Evolutionary conservation across 176 grass and related monocot genomes (phyloP), one percentile per base, ranked within the genome.

Genomic region (Saccharum officinarum): DNA sequence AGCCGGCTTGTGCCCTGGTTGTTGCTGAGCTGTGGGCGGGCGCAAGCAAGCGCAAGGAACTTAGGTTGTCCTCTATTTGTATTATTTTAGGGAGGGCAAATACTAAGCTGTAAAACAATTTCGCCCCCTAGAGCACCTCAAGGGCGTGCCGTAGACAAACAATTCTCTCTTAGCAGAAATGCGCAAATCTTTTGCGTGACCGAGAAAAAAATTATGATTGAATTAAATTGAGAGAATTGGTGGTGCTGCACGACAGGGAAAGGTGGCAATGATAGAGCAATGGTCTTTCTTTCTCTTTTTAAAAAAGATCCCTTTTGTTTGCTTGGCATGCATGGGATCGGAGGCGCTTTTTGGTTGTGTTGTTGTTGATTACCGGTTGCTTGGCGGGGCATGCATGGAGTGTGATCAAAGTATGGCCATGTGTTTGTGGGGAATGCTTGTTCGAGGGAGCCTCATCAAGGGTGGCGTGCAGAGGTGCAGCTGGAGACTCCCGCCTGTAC

Each of bases 281-380:
- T 70, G 75, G 37, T 69, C 25, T 70, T 69, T 77, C n/a, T 77
- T 59, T 25, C 1, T 16, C 6, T 69, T 69, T 64, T 38, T 0
- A 6, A 38, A 30, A 23, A 74, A 49, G 23, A 75, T 23, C 13
- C 22, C 14, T 77, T 84, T 55, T 52, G 44, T 18, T 84, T 28
- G 50, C 30, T 81, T 55, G 33, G 20, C 65, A 40, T 31, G 65
- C 47, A 52, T 54, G 50, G 10, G 33, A 55, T 55, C 18, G 47
- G 47, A 52, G 22, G 40, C 3, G 23, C 69, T 45, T 67, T 79
- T 68, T 59, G 46, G 70, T 17, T 67, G 37, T 17, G 71, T 33
- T 18, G 71, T n/a, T 33, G 36, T 39, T 88, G 49, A 77, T 75
- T 67, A 80, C 78, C 46, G 65, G 65, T 85, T 85, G 83, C 50